Conservation (phyloP, 2,329 filamentous ascomycete genomes). For the Blumeriella jaapii region DNA sequence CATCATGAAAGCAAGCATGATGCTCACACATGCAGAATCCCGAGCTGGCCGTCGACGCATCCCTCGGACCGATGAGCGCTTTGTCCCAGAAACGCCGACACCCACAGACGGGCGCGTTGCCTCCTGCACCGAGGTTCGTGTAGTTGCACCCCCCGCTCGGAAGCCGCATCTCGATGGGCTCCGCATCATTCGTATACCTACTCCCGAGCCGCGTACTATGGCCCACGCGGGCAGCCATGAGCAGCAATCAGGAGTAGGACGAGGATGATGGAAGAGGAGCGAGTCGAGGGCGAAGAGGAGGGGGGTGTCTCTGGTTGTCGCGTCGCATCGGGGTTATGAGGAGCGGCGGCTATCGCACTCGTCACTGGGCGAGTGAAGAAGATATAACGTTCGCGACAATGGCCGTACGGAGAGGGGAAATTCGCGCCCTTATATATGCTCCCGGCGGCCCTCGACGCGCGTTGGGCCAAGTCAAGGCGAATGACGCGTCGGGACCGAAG, state of each 20-base stretch:
- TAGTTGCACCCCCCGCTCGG: slow-evolving; percentile 42
- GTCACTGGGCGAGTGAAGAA: too few relatives aligned
- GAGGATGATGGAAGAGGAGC: background rate
- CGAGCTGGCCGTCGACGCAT: slow-evolving; percentile 6
- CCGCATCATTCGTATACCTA: slow-evolving; percentile 15
- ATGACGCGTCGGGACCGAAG: slow-evolving; percentile 19
- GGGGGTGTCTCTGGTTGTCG: slow-evolving; percentile 6
- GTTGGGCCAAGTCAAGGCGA: slow-evolving; percentile 4
- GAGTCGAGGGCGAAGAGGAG: slow-evolving; percentile 9
- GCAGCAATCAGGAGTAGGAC: slow-evolving; percentile 6
- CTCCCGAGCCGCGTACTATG: slow-evolving; percentile 24
- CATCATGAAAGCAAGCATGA: slow-evolving; percentile 43
- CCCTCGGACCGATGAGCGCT: slow-evolving; percentile 18
- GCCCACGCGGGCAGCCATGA: slow-evolving; percentile 23
- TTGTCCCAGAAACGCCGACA: slow-evolving; percentile 41
- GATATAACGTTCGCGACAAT: too few relatives aligned
- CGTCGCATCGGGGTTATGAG: slow-evolving; percentile 18
- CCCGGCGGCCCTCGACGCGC: slow-evolving; percentile 6
- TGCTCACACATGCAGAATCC: slow-evolving; percentile 40
- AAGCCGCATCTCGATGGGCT: slow-evolving; percentile 15
- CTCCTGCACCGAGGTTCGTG: slow-evolving; percentile 34
- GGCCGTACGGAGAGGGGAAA: slow-evolving; percentile 8
- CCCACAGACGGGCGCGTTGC: slow-evolving; percentile 35
- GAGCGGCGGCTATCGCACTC: slow-evolving; percentile 8
- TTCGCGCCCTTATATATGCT: slow-evolving; percentile 1